phyloP scores from a whole-genome alignment of 75 land plant species.

The Sequoia sempervirens region DNA sequence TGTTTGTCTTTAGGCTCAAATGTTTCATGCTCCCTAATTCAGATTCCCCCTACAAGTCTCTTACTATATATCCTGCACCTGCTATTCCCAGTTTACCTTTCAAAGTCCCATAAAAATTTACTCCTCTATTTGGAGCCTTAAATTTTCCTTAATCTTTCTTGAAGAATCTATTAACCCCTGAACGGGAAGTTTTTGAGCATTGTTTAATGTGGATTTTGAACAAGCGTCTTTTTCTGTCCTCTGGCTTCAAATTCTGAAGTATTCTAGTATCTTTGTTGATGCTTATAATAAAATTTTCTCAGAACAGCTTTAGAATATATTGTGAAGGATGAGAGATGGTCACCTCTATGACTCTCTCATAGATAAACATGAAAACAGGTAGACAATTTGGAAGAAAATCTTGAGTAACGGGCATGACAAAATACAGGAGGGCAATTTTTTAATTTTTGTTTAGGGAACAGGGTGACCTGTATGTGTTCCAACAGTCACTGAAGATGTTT shows the following conservation, averaged over 20 bases:
- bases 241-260: background rate
- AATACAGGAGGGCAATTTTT: background rate
- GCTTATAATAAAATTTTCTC: background rate
- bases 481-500: background rate
- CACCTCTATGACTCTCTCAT: background rate
- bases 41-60: no score
- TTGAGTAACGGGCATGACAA: background rate
- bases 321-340: background rate
- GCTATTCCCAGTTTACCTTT: no score
- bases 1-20: no score
- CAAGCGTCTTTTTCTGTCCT: background rate
- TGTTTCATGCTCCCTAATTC: no score
- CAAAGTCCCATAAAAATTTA: no score
- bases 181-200: background rate
- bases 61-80: conserved; percentile 1
- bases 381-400: background rate
- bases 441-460: background rate
- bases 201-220: background rate
- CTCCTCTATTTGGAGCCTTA: no score
- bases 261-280: background rate
- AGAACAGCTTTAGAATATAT: background rate
- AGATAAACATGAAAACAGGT: background rate
- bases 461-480: background rate
- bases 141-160: background rate
- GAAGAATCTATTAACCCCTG: background rate